These are phyloP conservation scores for Globisporangium nagaii DNA, from an alignment of 352 stramenopile species.

Conservation along the genomic window DNA sequence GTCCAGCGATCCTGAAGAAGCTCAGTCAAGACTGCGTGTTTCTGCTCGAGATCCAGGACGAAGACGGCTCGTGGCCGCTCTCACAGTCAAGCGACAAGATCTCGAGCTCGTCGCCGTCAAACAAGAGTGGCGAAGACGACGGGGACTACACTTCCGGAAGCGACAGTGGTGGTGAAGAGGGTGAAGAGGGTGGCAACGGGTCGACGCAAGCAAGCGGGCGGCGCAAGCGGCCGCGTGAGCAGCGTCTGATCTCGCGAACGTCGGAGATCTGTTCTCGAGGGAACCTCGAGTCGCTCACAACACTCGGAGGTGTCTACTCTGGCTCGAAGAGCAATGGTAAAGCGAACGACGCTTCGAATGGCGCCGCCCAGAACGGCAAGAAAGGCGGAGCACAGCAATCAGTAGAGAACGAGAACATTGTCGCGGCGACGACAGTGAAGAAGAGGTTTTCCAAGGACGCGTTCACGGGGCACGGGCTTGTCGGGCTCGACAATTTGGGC, in stretches of 20 bases:
- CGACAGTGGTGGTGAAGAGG: conserved; percentile 9
- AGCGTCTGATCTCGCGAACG: conserved; percentile 43
- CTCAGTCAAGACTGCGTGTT: conserved; percentile 76
- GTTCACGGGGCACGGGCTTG: conserved; percentile 71
- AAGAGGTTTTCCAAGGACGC: conserved; percentile 71
- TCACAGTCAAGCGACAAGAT: conserved; percentile 53
- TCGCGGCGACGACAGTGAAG: conserved; percentile 31
- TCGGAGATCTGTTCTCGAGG: conserved; percentile 75
- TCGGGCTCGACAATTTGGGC: conserved; percentile 93
- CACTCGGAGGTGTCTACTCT: conserved; percentile 25
- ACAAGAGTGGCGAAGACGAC: conserved; percentile 5
- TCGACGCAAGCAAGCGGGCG: neutral
- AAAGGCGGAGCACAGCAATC: conserved; percentile 1
- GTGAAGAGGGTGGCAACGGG: conserved; percentile 13
- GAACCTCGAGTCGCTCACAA: conserved; percentile 55
- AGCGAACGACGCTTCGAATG: conserved; percentile 5
- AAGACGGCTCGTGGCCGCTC: conserved; percentile 80
- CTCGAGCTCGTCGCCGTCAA: conserved; percentile 23
- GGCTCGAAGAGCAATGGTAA: conserved; percentile 15
- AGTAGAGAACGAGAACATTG: conserved; percentile 22
- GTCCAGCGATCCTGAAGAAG: conserved; percentile 42
- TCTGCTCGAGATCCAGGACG: conserved; percentile 77
- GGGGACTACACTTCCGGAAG: neutral
- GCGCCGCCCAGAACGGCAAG: neutral
- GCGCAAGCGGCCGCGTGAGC: conserved; percentile 36